These are phyloP conservation scores for Fusarium praegraminearum DNA, from an alignment of 2,329 filamentous ascomycete species.

Conservation along the genomic window DNA sequence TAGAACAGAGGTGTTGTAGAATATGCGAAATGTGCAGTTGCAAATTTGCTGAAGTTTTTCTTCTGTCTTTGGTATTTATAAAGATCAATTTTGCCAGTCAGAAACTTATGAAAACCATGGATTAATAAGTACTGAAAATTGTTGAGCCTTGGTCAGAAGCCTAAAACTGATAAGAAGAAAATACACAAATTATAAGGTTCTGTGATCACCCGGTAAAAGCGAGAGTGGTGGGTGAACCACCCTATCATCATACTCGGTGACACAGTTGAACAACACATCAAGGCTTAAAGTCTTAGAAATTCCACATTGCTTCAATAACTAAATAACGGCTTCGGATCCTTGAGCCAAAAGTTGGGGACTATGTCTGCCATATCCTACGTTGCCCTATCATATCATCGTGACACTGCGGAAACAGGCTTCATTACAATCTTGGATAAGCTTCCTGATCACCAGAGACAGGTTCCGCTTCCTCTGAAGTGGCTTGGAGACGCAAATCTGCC, in stretches of 20 bases:
- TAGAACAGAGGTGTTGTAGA: neutral
- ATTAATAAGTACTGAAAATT: accelerated
- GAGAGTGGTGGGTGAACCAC: neutral
- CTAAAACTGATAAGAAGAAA: neutral
- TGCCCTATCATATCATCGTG: neutral
- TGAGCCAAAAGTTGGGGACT: no score
- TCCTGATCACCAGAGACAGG: accelerated
- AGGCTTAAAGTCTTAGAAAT: no score
- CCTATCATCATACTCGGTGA: no score
- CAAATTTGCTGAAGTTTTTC: neutral
- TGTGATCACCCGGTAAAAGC: neutral
- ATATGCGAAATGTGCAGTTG: neutral
- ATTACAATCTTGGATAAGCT: neutral
- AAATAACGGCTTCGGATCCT: no score
- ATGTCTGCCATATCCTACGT: neutral
- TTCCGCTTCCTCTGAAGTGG: neutral
- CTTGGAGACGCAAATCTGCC: accelerated
- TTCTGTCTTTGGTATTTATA: neutral
- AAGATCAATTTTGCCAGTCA: no score
- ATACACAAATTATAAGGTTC: neutral
- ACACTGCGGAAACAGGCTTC: accelerated
- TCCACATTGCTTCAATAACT: no score
- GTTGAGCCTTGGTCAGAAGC: neutral
- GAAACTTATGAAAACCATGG: neutral
- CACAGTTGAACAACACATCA: no score